A percentile compares a stretch with the other conserved stretches of the same genome.
phyloP scores from a whole-genome alignment of 352 stramenopile genomes.

The Aphanomyces invadans region DNA sequence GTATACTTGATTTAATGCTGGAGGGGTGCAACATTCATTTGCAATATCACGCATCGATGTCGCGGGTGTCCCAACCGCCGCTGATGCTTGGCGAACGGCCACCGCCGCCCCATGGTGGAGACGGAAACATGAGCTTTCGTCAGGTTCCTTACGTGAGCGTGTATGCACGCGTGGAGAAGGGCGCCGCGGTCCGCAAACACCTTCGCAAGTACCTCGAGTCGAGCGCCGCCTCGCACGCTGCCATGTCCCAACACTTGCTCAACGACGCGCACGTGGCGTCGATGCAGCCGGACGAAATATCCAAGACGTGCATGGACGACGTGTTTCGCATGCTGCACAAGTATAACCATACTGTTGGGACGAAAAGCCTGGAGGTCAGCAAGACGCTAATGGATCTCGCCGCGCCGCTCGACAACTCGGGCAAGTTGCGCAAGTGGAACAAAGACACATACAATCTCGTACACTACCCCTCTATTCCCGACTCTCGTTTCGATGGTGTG shows the following conservation, averaged over 20 bases:
- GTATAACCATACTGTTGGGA: slow-evolving; percentile 73
- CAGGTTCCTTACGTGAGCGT: slow-evolving; percentile 70
- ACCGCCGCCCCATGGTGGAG: slow-evolving; percentile 44
- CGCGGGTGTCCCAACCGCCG: slow-evolving; percentile 40
- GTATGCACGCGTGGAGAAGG: slow-evolving; percentile 68
- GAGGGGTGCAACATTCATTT: too few species aligned
- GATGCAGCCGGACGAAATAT: slow-evolving; percentile 74
- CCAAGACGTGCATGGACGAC: slow-evolving; percentile 66
- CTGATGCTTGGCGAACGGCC: slow-evolving; percentile 78
- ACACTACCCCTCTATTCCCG: slow-evolving; percentile 5
- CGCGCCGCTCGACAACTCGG: slow-evolving; percentile 63
- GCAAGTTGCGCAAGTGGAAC: slow-evolving; percentile 63
- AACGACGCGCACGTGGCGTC: slow-evolving; percentile 63
- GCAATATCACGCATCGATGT: too few species aligned
- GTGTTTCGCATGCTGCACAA: slow-evolving; percentile 70
- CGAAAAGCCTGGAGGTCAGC: slow-evolving; percentile 64
- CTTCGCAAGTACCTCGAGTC: slow-evolving; percentile 78
- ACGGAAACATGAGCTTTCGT: slow-evolving; percentile 23
- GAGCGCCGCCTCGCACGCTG: slow-evolving; percentile 61
- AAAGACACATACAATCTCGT: slow-evolving; percentile 72
- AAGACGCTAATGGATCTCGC: slow-evolving; percentile 75
- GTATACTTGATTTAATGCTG: too few species aligned
- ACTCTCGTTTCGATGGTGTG: neutral
- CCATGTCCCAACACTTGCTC: slow-evolving; percentile 72
- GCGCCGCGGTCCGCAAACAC: slow-evolving; percentile 74